Evolutionary conservation across 225 moss, liverwort and hornwort species (phyloP).

Genomic region (Pleurozium schreberi): DNA sequence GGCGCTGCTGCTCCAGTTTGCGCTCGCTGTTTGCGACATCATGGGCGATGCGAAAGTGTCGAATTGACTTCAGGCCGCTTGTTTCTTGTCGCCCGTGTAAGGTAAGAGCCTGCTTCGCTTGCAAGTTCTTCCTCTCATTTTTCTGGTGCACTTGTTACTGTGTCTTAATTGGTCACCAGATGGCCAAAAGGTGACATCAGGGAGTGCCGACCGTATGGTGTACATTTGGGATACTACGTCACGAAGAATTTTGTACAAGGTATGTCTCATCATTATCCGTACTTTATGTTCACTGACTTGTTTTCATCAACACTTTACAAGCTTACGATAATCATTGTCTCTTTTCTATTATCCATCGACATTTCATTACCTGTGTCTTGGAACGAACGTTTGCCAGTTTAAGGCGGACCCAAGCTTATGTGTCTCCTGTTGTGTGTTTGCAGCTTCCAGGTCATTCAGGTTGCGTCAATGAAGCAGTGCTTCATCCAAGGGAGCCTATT

Average conservation of each 20-base stretch:
- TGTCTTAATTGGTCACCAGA: slow-evolving; percentile 68
- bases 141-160: neutral
- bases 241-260: slow-evolving; percentile 77
- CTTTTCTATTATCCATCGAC: neutral
- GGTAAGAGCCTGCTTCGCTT: neutral
- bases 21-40: neutral
- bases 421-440: neutral
- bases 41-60: neutral
- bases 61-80: neutral
- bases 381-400: neutral
- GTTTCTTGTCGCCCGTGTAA: neutral
- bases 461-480: slow-evolving; percentile 84
- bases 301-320: neutral
- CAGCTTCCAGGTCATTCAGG: slow-evolving; percentile 89
- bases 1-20: neutral
- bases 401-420: neutral
- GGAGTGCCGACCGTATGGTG: slow-evolving; percentile 88
- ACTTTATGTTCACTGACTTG: neutral
- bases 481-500: slow-evolving; percentile 92
- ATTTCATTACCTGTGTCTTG: neutral
- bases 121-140: neutral
- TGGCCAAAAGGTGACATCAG: slow-evolving; percentile 86
- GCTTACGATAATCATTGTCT: neutral
- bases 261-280: neutral
- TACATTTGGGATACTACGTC: slow-evolving; percentile 95